Evolutionary conservation across 2,329 filamentous ascomycete species (phyloP).

Genomic region (Clarireedia homoeocarpa): DNA sequence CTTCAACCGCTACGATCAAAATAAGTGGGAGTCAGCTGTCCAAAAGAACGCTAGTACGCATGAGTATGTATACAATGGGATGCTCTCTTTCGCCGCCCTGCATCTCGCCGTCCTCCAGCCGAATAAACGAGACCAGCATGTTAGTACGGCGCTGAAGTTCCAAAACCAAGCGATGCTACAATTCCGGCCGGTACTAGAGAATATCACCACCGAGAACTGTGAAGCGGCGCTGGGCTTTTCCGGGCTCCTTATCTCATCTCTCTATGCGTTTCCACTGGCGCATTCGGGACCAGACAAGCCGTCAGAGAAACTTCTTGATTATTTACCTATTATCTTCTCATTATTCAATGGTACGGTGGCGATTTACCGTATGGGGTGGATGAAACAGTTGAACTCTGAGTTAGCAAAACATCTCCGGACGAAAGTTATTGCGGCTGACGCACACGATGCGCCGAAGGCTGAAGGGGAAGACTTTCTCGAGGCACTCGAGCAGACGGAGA

Average conservation of each 20-base stretch:
- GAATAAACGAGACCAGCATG: neutral
- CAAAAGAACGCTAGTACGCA: neutral
- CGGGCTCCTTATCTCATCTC: neutral
- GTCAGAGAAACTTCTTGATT: neutral
- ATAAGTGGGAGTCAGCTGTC: neutral
- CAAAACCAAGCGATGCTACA: neutral
- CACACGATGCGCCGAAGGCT: neutral
- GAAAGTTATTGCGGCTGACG: neutral
- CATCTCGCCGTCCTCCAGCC: constrained; percentile 1
- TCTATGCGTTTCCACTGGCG: constrained; percentile 3
- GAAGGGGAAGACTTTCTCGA: neutral
- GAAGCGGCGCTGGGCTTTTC: constrained; percentile 3
- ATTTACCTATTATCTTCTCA: neutral
- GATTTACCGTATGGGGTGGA: constrained; percentile 5
- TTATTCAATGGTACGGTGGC: constrained; percentile 5
- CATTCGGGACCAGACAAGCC: neutral
- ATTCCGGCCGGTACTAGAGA: neutral
- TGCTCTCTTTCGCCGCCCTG: constrained; percentile 2
- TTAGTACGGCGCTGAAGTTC: neutral
- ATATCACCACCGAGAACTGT: neutral
- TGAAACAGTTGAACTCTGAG: neutral
- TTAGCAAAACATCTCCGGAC: neutral
- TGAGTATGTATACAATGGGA: constrained; percentile 6
- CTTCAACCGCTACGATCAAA: constrained; percentile 1
- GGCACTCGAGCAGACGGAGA: neutral